A percentile compares a stretch with the other conserved stretches of the same genome.
Evolutionary conservation across 2,329 filamentous ascomycete species (phyloP).

Genomic region (Penicillium vulpinum): DNA sequence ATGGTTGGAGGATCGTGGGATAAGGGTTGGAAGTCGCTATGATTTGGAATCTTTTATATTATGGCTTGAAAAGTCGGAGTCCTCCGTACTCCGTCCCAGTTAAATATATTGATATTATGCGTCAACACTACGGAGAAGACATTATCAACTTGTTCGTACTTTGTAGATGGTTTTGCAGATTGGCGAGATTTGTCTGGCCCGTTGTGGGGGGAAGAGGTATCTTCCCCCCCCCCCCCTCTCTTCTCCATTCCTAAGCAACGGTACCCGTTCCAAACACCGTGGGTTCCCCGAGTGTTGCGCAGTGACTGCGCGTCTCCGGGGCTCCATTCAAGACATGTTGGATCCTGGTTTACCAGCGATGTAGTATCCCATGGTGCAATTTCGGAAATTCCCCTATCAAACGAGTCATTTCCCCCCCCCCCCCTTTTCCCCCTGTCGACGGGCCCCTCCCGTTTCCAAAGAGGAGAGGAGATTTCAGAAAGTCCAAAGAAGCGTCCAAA

Average conservation of each 20-base stretch:
- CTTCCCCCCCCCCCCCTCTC: conserved; percentile 15
- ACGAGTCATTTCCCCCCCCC: conserved; percentile 1
- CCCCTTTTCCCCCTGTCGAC: conserved; percentile 1
- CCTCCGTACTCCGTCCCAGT: not conserved
- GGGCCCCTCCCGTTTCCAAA: conserved; percentile 1
- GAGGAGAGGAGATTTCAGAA: not conserved
- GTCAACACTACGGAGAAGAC: too few relatives aligned
- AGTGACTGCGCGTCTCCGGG: conserved; percentile 11
- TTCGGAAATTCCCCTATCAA: not conserved
- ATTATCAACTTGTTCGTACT: not conserved
- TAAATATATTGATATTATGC: not conserved
- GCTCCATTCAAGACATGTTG: conserved; percentile 3
- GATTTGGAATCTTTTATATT: not conserved
- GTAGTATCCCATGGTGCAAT: not conserved
- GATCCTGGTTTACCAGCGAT: not conserved
- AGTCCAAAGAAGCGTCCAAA: not conserved
- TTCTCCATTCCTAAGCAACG: conserved; percentile 1
- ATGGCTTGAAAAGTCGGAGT: not conserved
- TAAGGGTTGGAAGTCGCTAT: too few relatives aligned
- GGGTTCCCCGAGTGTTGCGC: conserved; percentile 6
- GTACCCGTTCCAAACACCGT: not conserved
- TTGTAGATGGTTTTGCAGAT: not conserved
- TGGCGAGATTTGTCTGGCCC: not conserved
- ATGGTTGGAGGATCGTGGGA: too few relatives aligned
- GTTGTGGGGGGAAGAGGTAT: conserved; percentile 10